Evolutionary conservation across 805 yeast genomes (phyloP).

Genomic region (Metschnikowia borealis): DNA sequence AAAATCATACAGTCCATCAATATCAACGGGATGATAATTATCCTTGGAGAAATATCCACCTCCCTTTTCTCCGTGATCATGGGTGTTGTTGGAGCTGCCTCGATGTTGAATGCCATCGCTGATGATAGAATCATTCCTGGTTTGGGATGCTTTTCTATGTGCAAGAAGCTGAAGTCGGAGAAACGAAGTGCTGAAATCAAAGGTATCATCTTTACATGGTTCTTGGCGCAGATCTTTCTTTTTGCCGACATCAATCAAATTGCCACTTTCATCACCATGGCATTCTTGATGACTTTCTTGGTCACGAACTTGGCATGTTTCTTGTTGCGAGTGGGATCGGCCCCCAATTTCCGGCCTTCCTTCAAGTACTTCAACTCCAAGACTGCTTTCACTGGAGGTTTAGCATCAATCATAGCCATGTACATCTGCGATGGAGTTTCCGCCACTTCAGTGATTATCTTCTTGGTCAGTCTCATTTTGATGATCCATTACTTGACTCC

Average conservation of each 20-base stretch:
- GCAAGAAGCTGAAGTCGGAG: conserved; percentile 38
- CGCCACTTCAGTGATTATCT: conserved; percentile 70
- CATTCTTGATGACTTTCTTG: conserved; percentile 91
- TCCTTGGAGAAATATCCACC: conserved; percentile 89
- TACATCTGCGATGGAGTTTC: conserved; percentile 89
- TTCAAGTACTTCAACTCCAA: conserved; percentile 79
- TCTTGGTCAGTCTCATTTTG: conserved; percentile 62
- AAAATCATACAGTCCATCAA: conserved; percentile 83
- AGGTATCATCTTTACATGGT: conserved; percentile 74
- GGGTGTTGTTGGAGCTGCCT: conserved; percentile 95
- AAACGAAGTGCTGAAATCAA: conserved; percentile 54
- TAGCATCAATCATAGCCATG: conserved; percentile 77
- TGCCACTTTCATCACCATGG: conserved; percentile 95
- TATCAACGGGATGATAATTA: conserved; percentile 59
- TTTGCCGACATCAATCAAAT: conserved; percentile 90
- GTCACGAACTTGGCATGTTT: conserved; percentile 94
- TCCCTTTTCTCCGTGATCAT: conserved; percentile 89
- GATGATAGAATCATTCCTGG: conserved; percentile 87
- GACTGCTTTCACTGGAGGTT: conserved; percentile 77
- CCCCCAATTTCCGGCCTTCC: conserved; percentile 98
- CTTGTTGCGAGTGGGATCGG: conserved; percentile 78
- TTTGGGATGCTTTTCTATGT: conserved; percentile 45
- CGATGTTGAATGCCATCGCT: conserved; percentile 86
- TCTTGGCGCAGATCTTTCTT: conserved; percentile 76
- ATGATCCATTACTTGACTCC: conserved; percentile 88